These are phyloP conservation scores for Streptanthus diversifolius DNA, from an alignment of 345 rosid species.

Conservation along the genomic window DNA sequence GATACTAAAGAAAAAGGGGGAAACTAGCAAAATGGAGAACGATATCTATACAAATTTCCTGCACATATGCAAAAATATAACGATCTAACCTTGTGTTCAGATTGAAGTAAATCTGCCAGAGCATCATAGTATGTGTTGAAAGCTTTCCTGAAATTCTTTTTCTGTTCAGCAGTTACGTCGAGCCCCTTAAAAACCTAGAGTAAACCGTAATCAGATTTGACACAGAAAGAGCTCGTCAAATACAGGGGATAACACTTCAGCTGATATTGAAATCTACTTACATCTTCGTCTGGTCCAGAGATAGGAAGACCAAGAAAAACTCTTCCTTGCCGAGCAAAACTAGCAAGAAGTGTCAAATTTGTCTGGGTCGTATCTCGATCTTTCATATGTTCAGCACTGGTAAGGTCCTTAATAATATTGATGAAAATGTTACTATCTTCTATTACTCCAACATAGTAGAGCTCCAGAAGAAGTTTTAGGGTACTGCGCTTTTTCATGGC, in stretches of 20 bases:
- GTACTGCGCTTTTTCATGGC: slow-evolving; percentile 97
- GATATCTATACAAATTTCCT: not conserved
- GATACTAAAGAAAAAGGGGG: not conserved
- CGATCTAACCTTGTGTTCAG: slow-evolving; percentile 78
- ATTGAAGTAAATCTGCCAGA: slow-evolving; percentile 78
- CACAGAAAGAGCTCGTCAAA: slow-evolving; percentile 5
- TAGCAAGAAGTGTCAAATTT: slow-evolving; percentile 85
- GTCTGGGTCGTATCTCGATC: slow-evolving; percentile 91
- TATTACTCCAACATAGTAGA: slow-evolving; percentile 85
- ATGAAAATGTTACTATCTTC: slow-evolving; percentile 75
- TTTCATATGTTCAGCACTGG: slow-evolving; percentile 72
- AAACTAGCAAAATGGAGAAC: slow-evolving; percentile 19
- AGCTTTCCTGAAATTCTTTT: slow-evolving; percentile 74
- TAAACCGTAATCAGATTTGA: slow-evolving; percentile 33
- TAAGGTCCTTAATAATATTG: slow-evolving; percentile 85
- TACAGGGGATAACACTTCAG: not conserved
- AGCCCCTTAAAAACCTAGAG: slow-evolving; percentile 77
- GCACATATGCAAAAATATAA: slow-evolving; percentile 10
- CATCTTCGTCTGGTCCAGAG: slow-evolving; percentile 95
- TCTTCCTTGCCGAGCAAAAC: slow-evolving; percentile 99
- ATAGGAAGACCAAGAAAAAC: slow-evolving; percentile 84
- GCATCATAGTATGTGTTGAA: slow-evolving; percentile 77
- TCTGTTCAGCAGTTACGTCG: slow-evolving; percentile 78
- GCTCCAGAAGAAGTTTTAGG: slow-evolving; percentile 86
- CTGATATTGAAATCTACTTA: slow-evolving; percentile 28